Conservation (phyloP, 768 basidiomycete species). For the Dendrothele bispora region DNA sequence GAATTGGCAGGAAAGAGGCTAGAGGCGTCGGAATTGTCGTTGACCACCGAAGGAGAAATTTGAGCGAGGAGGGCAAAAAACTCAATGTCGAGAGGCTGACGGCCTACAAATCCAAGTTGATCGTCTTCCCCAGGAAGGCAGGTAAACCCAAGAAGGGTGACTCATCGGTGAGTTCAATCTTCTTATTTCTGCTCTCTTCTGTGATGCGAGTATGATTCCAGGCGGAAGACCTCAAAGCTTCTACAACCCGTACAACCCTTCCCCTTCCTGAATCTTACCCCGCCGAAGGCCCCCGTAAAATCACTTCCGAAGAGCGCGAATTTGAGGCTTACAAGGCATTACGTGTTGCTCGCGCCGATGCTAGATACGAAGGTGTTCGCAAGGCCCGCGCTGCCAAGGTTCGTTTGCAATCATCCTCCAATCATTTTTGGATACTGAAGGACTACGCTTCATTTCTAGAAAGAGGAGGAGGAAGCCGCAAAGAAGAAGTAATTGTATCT, state of each 20-base stretch:
- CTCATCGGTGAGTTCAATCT: slow-evolving; percentile 64
- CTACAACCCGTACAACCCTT: slow-evolving; percentile 67
- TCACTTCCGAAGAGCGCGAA: slow-evolving; percentile 86
- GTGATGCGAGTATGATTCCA: slow-evolving; percentile 29
- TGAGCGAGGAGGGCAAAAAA: slow-evolving; percentile 95
- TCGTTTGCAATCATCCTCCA: slow-evolving; percentile 33
- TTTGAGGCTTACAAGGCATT: slow-evolving; percentile 90
- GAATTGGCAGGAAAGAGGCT: slow-evolving; percentile 91
- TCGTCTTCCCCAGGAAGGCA: slow-evolving; percentile 96
- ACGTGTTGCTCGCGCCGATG: slow-evolving; percentile 77
- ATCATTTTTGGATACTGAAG: no score
- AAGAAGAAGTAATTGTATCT: slow-evolving; percentile 72
- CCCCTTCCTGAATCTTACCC: slow-evolving; percentile 67
- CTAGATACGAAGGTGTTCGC: slow-evolving; percentile 84
- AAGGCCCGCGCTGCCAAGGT: slow-evolving; percentile 87
- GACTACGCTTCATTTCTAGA: slow-evolving; percentile 54
- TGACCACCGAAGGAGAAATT: slow-evolving; percentile 94
- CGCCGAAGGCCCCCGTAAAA: slow-evolving; percentile 88
- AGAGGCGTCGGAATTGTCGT: slow-evolving; percentile 91
- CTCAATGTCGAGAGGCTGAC: slow-evolving; percentile 93
- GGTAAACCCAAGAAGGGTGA: slow-evolving; percentile 96
- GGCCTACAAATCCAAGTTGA: slow-evolving; percentile 88
- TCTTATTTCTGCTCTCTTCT: slow-evolving; percentile 1
- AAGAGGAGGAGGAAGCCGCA: slow-evolving; percentile 88
- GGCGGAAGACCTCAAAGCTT: slow-evolving; percentile 80